phyloP scores from a whole-genome alignment of 257 asterid species.

The Nicotiana attenuata region DNA sequence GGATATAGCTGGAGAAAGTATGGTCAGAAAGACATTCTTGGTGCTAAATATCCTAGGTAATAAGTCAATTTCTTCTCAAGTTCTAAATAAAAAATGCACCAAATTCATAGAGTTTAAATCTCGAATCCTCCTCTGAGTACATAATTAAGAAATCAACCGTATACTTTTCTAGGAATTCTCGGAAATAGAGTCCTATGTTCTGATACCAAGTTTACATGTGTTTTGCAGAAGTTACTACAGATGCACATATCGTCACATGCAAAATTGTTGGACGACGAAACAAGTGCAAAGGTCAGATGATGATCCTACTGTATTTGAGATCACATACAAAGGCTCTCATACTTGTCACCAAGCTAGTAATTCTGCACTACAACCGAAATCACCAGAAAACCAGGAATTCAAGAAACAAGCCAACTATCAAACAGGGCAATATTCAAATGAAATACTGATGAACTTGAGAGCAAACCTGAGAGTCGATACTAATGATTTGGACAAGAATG shows the following conservation, averaged over 20 bases:
- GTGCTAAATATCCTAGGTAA: constrained; percentile 48
- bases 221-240: constrained; percentile 84
- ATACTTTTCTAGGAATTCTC: background rate
- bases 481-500: constrained; percentile 31
- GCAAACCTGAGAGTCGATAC: constrained; percentile 61
- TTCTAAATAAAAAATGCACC: no score
- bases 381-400: constrained; percentile 38
- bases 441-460: constrained; percentile 34
- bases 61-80: background rate
- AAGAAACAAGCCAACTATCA: constrained; percentile 17
- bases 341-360: constrained; percentile 35
- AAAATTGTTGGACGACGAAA: constrained; percentile 82
- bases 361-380: constrained; percentile 27
- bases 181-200: background rate
- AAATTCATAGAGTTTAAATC: no score
- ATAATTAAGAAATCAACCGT: background rate
- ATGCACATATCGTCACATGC: constrained; percentile 60
- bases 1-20: constrained; percentile 89
- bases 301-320: constrained; percentile 69
- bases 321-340: constrained; percentile 75
- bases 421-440: constrained; percentile 30
- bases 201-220: constrained; percentile 1
- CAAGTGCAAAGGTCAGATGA: constrained; percentile 92
- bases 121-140: no score
- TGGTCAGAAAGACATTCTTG: constrained; percentile 51